Evolutionary conservation across 805 yeast species (phyloP), one percentile per base, ranked within the genome.

Genomic region (Candida palmyrensis): DNA sequence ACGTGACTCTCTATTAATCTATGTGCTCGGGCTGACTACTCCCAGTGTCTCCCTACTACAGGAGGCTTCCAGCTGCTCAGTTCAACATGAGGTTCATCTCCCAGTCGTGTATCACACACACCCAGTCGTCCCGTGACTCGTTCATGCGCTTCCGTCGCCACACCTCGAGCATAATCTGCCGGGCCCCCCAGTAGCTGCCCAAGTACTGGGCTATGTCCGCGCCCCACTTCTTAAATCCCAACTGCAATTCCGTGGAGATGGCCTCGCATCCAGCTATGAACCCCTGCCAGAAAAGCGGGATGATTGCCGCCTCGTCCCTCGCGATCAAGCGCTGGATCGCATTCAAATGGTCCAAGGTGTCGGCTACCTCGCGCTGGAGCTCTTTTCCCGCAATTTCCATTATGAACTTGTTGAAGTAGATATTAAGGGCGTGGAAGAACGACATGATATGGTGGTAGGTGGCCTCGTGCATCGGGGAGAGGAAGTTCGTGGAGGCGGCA

Each of bases 261-360:
- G 88, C 81, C 40, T 83, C 87, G 47, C 92, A 81, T 0, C 94
- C 95, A 1, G 90, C 88, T 27, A 87, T 80, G 44, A 87, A 87
- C 0, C 92, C 94, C 49, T 83, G 90, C 92, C 95, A 87, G 45
- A 85, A 77, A 21, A 85, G 60, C 3, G 96, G 95, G 22, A 81
- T 75, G 32, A 77, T 76, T 14, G 81, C 71, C 1, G 80, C 77
- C 33, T 65, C 61, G 17, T 74, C 77, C 14, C 68, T 58, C 5
- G 71, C 70, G 21, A 80, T 76, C 30, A 84, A 59, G 25, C 54
- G 50, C 37, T 78, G 83, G 35, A 87, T 72, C 36, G 69, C 64
- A 46, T 80, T 77, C 43, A 86, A 59, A 49, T 82, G 87, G 16
- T 66, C 59, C 32, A 86, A 62, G 2, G 84, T 82, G 23, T 68